These are phyloP conservation scores for Pontederia paniculata DNA, from an alignment of 176 grass and related monocot species.

Conservation along the genomic window DNA sequence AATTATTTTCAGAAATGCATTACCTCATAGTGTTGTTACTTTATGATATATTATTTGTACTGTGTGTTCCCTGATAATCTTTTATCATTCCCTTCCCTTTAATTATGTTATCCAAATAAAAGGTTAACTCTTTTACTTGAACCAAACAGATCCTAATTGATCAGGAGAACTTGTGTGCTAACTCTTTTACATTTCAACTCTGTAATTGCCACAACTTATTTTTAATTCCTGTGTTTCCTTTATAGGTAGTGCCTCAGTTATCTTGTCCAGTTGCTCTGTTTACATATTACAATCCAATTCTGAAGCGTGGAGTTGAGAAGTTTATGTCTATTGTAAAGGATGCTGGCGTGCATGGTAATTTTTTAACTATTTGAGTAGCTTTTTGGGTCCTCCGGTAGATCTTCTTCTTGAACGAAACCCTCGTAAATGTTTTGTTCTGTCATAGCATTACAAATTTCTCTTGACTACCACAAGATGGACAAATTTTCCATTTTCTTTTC, in stretches of 20 bases:
- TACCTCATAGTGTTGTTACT: too few relatives aligned
- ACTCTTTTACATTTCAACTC: neutral
- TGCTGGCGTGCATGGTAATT: slow-evolving; percentile 16
- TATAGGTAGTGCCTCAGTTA: slow-evolving; percentile 21
- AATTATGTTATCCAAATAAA: too few relatives aligned
- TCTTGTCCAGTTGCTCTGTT: slow-evolving; percentile 18
- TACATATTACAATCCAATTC: slow-evolving; percentile 10
- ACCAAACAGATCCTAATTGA: too few relatives aligned
- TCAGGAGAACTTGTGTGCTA: too few relatives aligned
- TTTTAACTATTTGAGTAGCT: neutral
- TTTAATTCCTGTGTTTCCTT: neutral
- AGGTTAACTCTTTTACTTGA: too few relatives aligned
- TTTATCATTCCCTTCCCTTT: too few relatives aligned
- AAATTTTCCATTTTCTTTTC: too few relatives aligned
- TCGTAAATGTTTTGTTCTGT: neutral
- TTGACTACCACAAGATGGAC: too few relatives aligned
- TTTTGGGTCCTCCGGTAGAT: neutral
- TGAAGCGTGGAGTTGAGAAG: neutral
- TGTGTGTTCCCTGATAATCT: too few relatives aligned
- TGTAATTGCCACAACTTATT: neutral
- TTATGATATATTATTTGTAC: too few relatives aligned
- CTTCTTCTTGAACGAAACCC: neutral
- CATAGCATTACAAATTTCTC: neutral
- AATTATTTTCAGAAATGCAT: too few relatives aligned
- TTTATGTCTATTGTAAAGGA: slow-evolving; percentile 5